Evolutionary conservation across 2,329 filamentous ascomycete genomes (phyloP).

Genomic region (Cyclaneusma minus): DNA sequence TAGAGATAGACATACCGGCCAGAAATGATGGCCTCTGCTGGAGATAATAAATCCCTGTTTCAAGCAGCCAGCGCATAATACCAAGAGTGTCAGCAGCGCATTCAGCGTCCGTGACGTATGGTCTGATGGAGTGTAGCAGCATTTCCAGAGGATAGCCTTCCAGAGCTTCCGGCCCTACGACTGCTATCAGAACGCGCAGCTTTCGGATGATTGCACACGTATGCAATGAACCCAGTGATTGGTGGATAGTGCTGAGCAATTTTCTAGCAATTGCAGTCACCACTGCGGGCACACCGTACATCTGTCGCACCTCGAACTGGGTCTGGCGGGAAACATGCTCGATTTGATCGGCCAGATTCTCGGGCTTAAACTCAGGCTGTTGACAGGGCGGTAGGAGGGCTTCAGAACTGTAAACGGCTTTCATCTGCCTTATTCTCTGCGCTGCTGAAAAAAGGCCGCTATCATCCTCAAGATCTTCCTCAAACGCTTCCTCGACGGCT

Average conservation of each 20-base stretch:
- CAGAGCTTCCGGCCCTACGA: constrained; percentile 60
- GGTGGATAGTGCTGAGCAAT: constrained; percentile 67
- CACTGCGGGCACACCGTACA: constrained; percentile 67
- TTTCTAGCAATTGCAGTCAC: constrained; percentile 61
- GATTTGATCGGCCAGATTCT: constrained; percentile 60
- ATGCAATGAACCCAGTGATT: constrained; percentile 72
- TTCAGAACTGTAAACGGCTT: constrained; percentile 47
- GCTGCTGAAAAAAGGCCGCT: constrained; percentile 43
- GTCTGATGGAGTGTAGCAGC: constrained; percentile 65
- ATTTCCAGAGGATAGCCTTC: constrained; percentile 78
- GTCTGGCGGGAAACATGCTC: constrained; percentile 63
- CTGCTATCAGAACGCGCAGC: constrained; percentile 62
- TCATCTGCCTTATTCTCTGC: constrained; percentile 53
- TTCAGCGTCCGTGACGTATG: constrained; percentile 66
- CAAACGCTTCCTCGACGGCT: constrained; percentile 51
- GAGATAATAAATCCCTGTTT: constrained; percentile 50
- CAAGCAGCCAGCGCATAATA: constrained; percentile 69
- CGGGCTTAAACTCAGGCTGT: constrained; percentile 73
- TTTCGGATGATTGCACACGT: constrained; percentile 78
- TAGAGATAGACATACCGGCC: constrained; percentile 65
- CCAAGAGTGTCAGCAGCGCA: constrained; percentile 86
- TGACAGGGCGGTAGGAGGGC: constrained; percentile 58
- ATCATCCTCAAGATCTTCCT: constrained; percentile 40
- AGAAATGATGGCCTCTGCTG: constrained; percentile 55
- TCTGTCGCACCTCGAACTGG: constrained; percentile 41